These are phyloP conservation scores for Galerina sulciceps DNA, from an alignment of 768 basidiomycete genomes.

Conservation along the genomic window DNA sequence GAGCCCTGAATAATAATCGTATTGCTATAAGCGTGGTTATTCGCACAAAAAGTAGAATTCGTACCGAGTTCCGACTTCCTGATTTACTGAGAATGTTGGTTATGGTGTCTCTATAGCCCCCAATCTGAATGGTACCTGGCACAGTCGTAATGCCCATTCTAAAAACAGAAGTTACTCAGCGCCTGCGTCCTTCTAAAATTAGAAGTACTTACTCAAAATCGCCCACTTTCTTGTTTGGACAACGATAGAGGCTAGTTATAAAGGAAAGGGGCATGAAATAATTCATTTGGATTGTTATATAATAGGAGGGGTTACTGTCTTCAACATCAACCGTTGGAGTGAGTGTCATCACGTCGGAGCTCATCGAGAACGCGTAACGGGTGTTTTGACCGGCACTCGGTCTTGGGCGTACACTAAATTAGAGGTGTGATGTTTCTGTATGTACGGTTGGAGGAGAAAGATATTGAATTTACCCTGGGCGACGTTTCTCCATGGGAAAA, in stretches of 20 bases:
- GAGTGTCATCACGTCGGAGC: conserved; percentile 19
- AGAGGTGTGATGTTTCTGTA: too few relatives aligned
- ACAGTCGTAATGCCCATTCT: conserved; percentile 4
- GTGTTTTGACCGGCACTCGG: not conserved
- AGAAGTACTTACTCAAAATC: conserved; percentile 37
- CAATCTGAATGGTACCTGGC: conserved; percentile 1
- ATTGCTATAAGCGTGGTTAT: not conserved
- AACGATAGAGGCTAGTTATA: conserved; percentile 35
- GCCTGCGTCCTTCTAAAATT: not conserved
- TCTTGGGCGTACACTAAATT: too few relatives aligned
- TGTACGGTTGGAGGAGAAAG: too few relatives aligned
- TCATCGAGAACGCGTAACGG: conserved; percentile 2
- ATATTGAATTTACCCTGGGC: too few relatives aligned
- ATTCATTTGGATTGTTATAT: conserved; percentile 36
- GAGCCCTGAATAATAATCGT: not conserved
- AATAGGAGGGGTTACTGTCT: conserved; percentile 30
- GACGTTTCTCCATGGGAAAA: too few relatives aligned
- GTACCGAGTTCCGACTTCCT: not conserved
- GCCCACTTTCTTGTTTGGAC: conserved; percentile 29
- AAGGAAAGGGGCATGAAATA: conserved; percentile 39
- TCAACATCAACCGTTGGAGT: conserved; percentile 15
- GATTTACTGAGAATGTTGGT: conserved; percentile 8
- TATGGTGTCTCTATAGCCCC: not conserved
- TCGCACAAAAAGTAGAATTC: not conserved
- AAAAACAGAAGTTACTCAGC: not conserved